Base-by-base conservation (phyloP, 2,329 filamentous ascomycete species). In the Hypoxylon rubiginosum region DNA sequence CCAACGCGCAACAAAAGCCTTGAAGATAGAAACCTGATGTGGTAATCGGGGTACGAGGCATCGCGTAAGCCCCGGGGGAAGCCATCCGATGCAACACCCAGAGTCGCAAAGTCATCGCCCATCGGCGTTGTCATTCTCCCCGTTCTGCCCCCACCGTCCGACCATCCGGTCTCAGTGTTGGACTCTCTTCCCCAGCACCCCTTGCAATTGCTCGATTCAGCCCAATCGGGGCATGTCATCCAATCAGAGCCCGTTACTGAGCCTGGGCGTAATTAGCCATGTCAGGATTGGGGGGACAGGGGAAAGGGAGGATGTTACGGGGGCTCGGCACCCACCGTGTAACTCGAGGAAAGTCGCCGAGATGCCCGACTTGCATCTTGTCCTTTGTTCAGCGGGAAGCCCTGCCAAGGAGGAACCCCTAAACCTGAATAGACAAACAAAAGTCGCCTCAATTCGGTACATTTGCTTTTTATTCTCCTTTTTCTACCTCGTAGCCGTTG, bases 201-300 rank as follows among this genome's bases (percentile, higher is more conserved):
- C 34, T 36, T 36, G 49, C 39, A 53, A 43, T 63, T 67, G 55
- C 64, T 67, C 52, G 48, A 67, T 67, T 58, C 55, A 63, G 64
- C 60, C 30, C 48, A 59, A 46, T 26, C 39, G 32, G 36, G 48
- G 28, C 24, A 9, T 36, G 45, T 21, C 28, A 32, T 15, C 64
- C 64, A 67, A 63, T 67, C 51, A 60, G 39, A 57, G n/a, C 11
- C 41, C 43, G 9, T 21, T 9, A 7, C 1, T 28, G 0, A 7
- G 10, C 28, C 41, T 13, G 30, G 48, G 28, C 19, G 46, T 54
- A 56, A 43, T 53, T 28, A 52, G 13, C 41, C 45, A 55, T 36
- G 26, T 34, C 8, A 34, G 13, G 32, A 15, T 34, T 1, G 32
- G 10, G 21, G 21, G 4, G 4, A 24, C 2, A 24, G 4, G 21